These are phyloP conservation scores for Simplicillium sp. DNA, from an alignment of 2,329 filamentous ascomycete species.

Conservation along the genomic window DNA sequence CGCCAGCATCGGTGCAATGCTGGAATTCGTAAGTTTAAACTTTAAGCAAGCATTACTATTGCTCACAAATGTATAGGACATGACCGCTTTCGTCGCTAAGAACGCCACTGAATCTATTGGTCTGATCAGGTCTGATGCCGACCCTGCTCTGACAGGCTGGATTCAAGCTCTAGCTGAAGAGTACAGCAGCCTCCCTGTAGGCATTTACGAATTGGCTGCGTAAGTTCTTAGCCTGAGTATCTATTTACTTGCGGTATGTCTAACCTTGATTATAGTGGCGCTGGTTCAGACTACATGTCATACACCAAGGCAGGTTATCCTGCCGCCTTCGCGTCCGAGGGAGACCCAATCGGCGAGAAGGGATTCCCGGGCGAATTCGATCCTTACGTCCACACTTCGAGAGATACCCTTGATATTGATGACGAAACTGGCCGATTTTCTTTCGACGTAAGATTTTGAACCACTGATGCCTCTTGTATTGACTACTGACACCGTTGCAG, in stretches of 20 bases:
- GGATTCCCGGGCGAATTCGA: slow-evolving; percentile 23
- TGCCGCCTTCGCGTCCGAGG: slow-evolving; percentile 26
- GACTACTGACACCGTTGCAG: slow-evolving; percentile 12
- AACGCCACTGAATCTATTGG: slow-evolving; percentile 29
- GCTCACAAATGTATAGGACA: slow-evolving; percentile 38
- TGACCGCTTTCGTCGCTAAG: slow-evolving; percentile 26
- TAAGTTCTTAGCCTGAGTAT: slow-evolving; percentile 8
- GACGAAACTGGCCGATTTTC: slow-evolving; percentile 27
- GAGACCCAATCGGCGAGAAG: slow-evolving; percentile 20
- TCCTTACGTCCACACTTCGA: slow-evolving; percentile 24
- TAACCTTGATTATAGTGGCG: slow-evolving; percentile 13
- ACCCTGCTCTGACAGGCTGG: slow-evolving; percentile 25
- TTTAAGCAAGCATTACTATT: slow-evolving; percentile 46
- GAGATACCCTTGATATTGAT: slow-evolving; percentile 27
- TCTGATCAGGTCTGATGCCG: slow-evolving; percentile 26
- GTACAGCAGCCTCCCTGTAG: slow-evolving; percentile 24
- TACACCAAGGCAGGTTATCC: slow-evolving; percentile 28
- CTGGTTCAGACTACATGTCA: slow-evolving; percentile 31
- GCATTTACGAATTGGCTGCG: slow-evolving; percentile 20
- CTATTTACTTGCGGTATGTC: background rate
- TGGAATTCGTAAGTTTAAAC: slow-evolving; percentile 37
- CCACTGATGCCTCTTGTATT: background rate
- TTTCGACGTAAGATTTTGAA: slow-evolving; percentile 22
- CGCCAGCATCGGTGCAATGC: slow-evolving; percentile 61
- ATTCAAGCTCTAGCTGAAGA: slow-evolving; percentile 20